Evolutionary conservation across 1,284 basidiomycete genomes (phyloP).

Genomic region (Ganoderma resinaceum): DNA sequence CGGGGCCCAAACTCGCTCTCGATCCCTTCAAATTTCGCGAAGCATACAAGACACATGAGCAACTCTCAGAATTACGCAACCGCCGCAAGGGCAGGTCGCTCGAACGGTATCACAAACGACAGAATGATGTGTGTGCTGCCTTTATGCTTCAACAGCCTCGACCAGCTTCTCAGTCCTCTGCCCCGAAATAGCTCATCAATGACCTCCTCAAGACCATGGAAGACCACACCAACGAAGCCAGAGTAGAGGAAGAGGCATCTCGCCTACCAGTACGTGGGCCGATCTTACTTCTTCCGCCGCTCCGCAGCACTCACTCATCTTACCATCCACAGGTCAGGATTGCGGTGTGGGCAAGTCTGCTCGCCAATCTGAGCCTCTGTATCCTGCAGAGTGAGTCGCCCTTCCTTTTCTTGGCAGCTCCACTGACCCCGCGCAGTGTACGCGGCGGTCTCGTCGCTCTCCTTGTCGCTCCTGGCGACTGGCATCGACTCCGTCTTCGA

Average conservation of each 20-base stretch:
- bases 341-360: constrained; percentile 85
- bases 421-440: constrained; percentile 59
- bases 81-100: constrained; percentile 68
- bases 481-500: constrained; percentile 93
- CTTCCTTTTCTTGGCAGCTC: background rate
- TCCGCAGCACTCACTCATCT: constrained; percentile 11
- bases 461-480: constrained; percentile 90
- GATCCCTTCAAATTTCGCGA: constrained; percentile 71
- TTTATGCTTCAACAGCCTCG: constrained; percentile 4
- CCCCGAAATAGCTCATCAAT: constrained; percentile 69
- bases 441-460: constrained; percentile 86
- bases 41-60: constrained; percentile 63
- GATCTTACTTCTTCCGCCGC: constrained; percentile 2
- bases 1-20: constrained; percentile 17
- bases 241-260: constrained; percentile 65
- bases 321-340: constrained; percentile 73
- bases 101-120: constrained; percentile 78
- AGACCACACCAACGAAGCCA: constrained; percentile 80
- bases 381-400: constrained; percentile 66
- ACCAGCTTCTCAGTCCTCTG: constrained; percentile 1
- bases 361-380: constrained; percentile 77
- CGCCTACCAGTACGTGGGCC: constrained; percentile 64
- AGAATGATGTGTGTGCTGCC: constrained; percentile 73
- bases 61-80: constrained; percentile 65
- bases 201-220: constrained; percentile 90